Evolutionary conservation across 225 moss, liverwort and hornwort species (phyloP).

Genomic region (Straminergon stramineum): DNA sequence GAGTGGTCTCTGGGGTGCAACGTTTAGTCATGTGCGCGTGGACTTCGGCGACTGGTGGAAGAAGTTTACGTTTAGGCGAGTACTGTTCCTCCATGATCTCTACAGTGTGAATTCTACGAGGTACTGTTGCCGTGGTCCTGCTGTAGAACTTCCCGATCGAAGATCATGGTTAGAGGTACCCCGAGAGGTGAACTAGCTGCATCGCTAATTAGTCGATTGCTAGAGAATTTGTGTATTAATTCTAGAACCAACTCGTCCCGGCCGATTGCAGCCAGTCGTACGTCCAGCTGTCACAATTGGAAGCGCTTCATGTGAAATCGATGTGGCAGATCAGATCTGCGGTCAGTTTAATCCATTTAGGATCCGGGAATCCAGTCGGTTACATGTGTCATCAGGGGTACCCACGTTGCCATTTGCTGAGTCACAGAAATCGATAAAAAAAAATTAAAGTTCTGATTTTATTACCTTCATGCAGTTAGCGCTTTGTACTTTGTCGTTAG

Average conservation of each 20-base stretch:
- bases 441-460: not conserved
- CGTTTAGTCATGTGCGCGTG: not conserved
- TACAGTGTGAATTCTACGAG: not conserved
- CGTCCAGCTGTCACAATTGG: not conserved
- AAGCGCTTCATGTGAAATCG: not conserved
- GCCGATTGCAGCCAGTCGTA: not conserved
- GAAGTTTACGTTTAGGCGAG: not conserved
- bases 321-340: conserved; percentile 4
- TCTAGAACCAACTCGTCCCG: not conserved
- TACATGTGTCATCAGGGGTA: not conserved
- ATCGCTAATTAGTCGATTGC: no score
- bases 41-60: not conserved
- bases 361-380: not conserved
- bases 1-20: not conserved
- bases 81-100: not conserved
- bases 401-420: conserved; percentile 2
- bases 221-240: not conserved
- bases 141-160: not conserved
- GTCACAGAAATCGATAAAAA: not conserved
- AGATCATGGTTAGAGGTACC: not conserved
- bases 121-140: not conserved
- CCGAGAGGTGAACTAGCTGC: not conserved
- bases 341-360: not conserved
- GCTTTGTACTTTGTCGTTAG: not conserved
- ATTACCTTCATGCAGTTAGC: not conserved